Evolutionary conservation across 306 rosid species (phyloP).

Genomic region (Quercus cerris): DNA sequence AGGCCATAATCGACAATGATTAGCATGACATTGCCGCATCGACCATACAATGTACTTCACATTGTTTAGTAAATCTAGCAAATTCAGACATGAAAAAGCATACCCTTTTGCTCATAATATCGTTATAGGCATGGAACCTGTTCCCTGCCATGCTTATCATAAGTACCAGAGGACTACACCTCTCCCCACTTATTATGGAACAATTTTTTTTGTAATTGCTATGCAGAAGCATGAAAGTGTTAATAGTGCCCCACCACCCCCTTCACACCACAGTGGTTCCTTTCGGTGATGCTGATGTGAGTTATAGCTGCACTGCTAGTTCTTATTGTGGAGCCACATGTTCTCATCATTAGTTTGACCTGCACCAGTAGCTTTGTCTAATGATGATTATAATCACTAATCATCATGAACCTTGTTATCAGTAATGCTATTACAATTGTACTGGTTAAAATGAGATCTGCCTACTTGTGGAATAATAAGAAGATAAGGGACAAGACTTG

Average conservation of each 20-base stretch:
- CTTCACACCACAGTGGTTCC: constrained; percentile 19
- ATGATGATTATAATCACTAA: constrained; percentile 42
- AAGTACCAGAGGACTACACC: background rate
- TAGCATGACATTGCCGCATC: background rate
- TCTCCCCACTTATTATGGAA: background rate
- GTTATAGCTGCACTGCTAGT: constrained; percentile 18
- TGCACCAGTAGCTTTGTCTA: constrained; percentile 44
- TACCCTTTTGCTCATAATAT: background rate
- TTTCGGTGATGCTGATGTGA: constrained; percentile 68
- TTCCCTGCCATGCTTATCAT: background rate
- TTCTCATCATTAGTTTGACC: constrained; percentile 53
- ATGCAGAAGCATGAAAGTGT: constrained; percentile 21
- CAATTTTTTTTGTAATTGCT: background rate
- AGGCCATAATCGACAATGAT: background rate
- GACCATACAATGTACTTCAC: background rate
- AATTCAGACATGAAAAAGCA: background rate
- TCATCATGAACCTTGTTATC: constrained; percentile 31
- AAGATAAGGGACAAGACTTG: background rate
- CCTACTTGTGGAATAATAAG: background rate
- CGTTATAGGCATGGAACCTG: background rate
- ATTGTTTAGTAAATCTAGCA: background rate
- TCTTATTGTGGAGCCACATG: constrained; percentile 48
- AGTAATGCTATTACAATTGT: background rate
- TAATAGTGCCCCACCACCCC: constrained; percentile 25
- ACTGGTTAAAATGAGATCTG: background rate